Percentiles rank a stretch among this genome's conserved stretches.
Evolutionary conservation across 1,139 yeast species (phyloP).

Genomic region (Pichia sp.): DNA sequence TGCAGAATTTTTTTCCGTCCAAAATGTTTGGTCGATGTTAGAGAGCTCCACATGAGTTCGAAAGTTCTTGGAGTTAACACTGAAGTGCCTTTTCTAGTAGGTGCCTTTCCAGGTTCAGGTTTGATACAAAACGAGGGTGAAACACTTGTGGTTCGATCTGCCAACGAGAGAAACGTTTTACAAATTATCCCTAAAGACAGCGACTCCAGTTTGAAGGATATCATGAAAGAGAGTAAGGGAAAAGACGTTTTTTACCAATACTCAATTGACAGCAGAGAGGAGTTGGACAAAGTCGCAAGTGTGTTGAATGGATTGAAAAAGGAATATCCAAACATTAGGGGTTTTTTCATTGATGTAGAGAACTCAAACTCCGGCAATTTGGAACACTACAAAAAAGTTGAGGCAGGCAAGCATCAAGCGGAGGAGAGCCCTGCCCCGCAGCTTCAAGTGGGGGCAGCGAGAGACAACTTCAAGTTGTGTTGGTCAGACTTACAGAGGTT

Average conservation of each 20-base stretch:
- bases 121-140: constrained; percentile 62
- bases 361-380: constrained; percentile 49
- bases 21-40: constrained; percentile 40
- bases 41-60: constrained; percentile 35
- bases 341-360: constrained; percentile 50
- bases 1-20: constrained; percentile 38
- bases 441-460: not conserved
- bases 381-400: constrained; percentile 31
- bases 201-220: constrained; percentile 43
- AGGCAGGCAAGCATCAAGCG: constrained; percentile 11
- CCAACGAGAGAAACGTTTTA: constrained; percentile 39
- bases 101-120: constrained; percentile 58
- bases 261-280: constrained; percentile 38
- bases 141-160: constrained; percentile 41
- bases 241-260: constrained; percentile 49
- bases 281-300: constrained; percentile 29
- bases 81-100: constrained; percentile 51
- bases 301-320: constrained; percentile 29
- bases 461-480: constrained; percentile 20
- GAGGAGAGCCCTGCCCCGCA: constrained; percentile 17
- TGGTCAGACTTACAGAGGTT: constrained; percentile 36
- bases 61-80: constrained; percentile 38
- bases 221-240: constrained; percentile 37
- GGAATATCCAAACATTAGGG: constrained; percentile 41
- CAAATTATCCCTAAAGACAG: constrained; percentile 50